Evolutionary conservation across 129 eudicot species (phyloP), one percentile per base, ranked within the genome.

Genomic region (Chrysanthemum makinoi): DNA sequence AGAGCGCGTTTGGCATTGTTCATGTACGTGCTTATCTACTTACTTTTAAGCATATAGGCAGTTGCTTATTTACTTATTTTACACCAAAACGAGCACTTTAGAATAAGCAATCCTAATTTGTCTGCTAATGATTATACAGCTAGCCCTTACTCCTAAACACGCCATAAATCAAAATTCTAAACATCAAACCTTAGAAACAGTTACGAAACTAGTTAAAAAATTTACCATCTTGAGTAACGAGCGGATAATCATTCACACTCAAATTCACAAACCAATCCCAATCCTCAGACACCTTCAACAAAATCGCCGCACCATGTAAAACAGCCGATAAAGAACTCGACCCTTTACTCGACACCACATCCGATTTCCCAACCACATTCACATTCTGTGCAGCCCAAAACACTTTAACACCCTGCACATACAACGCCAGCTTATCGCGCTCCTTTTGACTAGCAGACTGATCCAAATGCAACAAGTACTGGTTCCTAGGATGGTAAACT

Each of bases 261-360:
- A 94, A 89, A 75, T 85, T 87, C 2, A 94, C 80, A 62, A 94
- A 89, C 98, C 98, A 94, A 84, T 94, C 98, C 98, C 98, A 94
- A 2, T 68, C 69, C 30, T 52, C 7, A 1, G 79, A 75, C 49
- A 94, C 55, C 62, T 87, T 77, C 17, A 94, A 81, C 74, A 94
- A 68, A 49, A 94, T 73, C 1, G 98, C 84, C 58, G 96, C 98
- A 9, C 96, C 98, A 49, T 78, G 96, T 51, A 94, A 84, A 10
- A 83, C 79, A 6, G 93, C 74, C 0, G 98, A 80, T 30, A 94
- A 66, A 0, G 79, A 72, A 26, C 95, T 83, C 3, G 89, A 83
- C 28, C 96, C 98, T 54, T 67, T 53, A 0, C 75, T 69, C 65
- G 87, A 81, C 50, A 82, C 87, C 66, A 78, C 72, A 75, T 86